Conservation (phyloP, 192 early-diverging fungal genomes). For the Umbelopsis ramanniana region DNA sequence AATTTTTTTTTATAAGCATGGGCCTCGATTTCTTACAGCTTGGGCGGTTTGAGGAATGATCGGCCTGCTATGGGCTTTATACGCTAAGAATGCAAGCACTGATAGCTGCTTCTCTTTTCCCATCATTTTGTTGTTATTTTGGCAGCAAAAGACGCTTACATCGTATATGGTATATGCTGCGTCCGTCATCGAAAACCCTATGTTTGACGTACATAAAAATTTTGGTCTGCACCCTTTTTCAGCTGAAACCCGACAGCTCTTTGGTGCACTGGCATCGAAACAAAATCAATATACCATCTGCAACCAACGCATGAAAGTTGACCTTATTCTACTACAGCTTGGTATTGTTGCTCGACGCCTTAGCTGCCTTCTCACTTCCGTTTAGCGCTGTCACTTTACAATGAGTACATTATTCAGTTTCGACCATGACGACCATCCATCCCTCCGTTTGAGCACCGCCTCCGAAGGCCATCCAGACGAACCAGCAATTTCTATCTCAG, state of each 20-base stretch:
- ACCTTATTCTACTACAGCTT: constrained; percentile 17
- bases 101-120: too few relatives aligned
- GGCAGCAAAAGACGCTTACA: too few relatives aligned
- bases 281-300: constrained; percentile 3
- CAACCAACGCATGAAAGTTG: constrained; percentile 16
- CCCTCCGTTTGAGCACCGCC: constrained; percentile 2
- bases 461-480: background rate
- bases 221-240: too few relatives aligned
- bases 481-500: background rate
- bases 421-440: constrained; percentile 15
- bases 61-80: background rate
- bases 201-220: too few relatives aligned
- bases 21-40: background rate
- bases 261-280: background rate
- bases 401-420: constrained; percentile 13
- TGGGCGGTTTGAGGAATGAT: background rate
- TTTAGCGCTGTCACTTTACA: background rate
- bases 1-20: background rate
- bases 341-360: constrained; percentile 20
- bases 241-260: background rate
- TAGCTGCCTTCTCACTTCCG: background rate
- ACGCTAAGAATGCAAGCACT: too few relatives aligned
- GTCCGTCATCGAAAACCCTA: too few relatives aligned
- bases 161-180: too few relatives aligned
- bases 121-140: too few relatives aligned